phyloP scores from a whole-genome alignment of 441 rosid species.

The Theobroma grandiflorum region DNA sequence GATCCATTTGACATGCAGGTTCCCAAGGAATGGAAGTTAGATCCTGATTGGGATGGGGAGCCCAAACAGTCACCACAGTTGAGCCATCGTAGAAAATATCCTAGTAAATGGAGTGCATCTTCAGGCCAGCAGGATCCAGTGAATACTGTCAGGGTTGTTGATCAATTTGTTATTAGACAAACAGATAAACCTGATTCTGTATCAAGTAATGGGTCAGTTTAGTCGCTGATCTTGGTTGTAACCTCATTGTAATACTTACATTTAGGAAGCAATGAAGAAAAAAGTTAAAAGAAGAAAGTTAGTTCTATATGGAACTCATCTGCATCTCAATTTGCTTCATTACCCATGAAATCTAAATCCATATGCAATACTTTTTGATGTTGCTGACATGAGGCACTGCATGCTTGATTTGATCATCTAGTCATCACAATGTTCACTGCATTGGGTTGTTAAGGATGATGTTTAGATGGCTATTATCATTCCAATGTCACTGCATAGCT shows the following conservation, averaged over 20 bases:
- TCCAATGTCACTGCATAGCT: background rate
- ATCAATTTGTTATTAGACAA: slow-evolving; percentile 68
- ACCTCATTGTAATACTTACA: slow-evolving; percentile 34
- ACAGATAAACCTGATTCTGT: slow-evolving; percentile 47
- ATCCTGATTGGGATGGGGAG: slow-evolving; percentile 88
- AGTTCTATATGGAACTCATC: background rate
- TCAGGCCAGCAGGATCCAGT: slow-evolving; percentile 73
- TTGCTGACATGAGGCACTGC: background rate
- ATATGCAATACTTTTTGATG: background rate
- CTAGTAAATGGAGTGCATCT: slow-evolving; percentile 95
- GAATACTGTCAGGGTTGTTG: slow-evolving; percentile 80
- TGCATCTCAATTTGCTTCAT: background rate
- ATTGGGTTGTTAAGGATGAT: background rate
- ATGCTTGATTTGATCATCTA: background rate
- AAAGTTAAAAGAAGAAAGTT: background rate
- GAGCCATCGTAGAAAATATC: slow-evolving; percentile 69
- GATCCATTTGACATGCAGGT: slow-evolving; percentile 57
- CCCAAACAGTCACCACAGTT: slow-evolving; percentile 59
- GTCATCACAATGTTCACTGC: background rate
- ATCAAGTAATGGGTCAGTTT: slow-evolving; percentile 45
- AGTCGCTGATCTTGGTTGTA: slow-evolving; percentile 48
- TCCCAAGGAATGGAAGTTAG: slow-evolving; percentile 96
- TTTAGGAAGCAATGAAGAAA: slow-evolving; percentile 30
- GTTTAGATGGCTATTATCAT: slow-evolving; percentile 5
- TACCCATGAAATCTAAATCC: background rate